phyloP scores from a whole-genome alignment of 257 asterid genomes.

The Verbascum thapsus region DNA sequence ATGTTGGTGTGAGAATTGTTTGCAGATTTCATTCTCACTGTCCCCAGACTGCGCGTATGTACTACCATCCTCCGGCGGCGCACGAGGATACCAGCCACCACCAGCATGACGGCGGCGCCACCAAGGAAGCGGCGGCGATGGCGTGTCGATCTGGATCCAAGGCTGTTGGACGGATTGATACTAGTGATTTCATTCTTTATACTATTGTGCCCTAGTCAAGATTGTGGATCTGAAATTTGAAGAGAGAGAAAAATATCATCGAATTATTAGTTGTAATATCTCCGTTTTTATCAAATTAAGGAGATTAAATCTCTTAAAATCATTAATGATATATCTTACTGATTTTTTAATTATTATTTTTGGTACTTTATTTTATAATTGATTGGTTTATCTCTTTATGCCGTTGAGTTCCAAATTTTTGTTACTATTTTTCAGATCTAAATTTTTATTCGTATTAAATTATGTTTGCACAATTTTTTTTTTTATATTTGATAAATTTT shows the following conservation, averaged over 20 bases:
- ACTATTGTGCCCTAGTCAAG: slow-evolving; percentile 36
- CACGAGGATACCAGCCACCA: slow-evolving; percentile 19
- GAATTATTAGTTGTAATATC: not conserved
- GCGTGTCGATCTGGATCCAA: slow-evolving; percentile 17
- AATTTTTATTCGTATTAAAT: no score
- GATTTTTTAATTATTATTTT: no score
- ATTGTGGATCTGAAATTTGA: not conserved
- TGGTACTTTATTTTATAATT: no score
- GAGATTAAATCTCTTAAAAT: no score
- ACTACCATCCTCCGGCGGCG: slow-evolving; percentile 59
- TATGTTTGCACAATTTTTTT: no score
- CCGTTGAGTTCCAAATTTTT: no score
- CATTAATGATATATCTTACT: no score
- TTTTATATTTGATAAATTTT: no score
- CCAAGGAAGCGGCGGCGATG: slow-evolving; percentile 8
- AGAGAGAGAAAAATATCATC: not conserved
- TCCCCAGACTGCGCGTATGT: slow-evolving; percentile 74
- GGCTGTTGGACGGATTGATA: slow-evolving; percentile 35
- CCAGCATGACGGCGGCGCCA: not conserved
- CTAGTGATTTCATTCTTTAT: slow-evolving; percentile 59
- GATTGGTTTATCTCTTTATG: no score
- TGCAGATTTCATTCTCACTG: slow-evolving; percentile 69
- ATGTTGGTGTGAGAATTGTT: slow-evolving; percentile 43
- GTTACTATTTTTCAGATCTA: no score
- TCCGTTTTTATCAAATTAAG: no score